A percentile compares a stretch with the other conserved stretches of the same genome.
Evolutionary conservation across 441 rosid species (phyloP).

Genomic region (Corymbia citriodora): DNA sequence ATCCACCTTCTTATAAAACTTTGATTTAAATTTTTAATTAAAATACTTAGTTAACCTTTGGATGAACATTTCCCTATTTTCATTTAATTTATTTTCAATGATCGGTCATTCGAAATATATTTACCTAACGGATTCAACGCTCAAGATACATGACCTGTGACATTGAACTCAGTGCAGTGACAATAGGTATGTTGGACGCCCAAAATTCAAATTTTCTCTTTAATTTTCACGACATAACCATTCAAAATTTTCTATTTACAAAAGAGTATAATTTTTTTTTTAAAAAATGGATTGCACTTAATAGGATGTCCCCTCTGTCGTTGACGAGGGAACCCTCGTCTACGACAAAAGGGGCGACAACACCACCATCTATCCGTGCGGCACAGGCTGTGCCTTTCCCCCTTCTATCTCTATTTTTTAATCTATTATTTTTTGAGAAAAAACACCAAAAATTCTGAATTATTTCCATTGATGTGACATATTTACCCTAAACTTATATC

Average conservation of each 20-base stretch:
- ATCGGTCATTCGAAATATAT: neutral
- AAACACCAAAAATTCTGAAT: neutral
- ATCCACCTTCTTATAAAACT: neutral
- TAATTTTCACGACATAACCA: neutral
- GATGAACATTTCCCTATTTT: neutral
- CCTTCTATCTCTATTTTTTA: neutral
- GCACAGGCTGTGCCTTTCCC: neutral
- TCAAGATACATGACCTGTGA: neutral
- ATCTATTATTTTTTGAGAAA: neutral
- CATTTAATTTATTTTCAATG: neutral
- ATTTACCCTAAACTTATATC: too few species aligned
- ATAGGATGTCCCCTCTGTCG: neutral
- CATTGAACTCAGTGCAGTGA: neutral
- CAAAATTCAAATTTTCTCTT: neutral
- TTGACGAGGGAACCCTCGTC: neutral
- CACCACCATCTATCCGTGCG: neutral
- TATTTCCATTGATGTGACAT: too few species aligned
- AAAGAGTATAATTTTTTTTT: neutral
- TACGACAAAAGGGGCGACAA: neutral
- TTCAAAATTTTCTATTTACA: neutral
- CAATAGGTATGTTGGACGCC: neutral
- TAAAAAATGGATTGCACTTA: neutral
- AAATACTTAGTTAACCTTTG: neutral
- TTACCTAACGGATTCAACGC: neutral
- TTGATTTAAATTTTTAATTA: neutral